Evolutionary conservation across 306 rosid species (phyloP), one percentile per base, ranked within the genome.

Genomic region (Heteromeles arbutifolia): DNA sequence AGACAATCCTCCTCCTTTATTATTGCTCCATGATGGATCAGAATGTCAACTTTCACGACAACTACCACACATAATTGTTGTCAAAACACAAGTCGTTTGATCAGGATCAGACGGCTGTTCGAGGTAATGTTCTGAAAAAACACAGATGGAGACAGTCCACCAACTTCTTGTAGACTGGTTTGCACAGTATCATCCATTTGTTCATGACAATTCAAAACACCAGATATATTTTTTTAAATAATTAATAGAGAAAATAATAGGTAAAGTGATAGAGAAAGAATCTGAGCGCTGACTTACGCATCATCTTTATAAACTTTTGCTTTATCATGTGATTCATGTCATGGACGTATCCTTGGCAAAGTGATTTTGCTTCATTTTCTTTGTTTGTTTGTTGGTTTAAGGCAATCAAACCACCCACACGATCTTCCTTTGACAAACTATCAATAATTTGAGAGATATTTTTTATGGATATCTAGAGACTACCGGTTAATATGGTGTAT

Each of bases 201-300:
- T 9, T 48, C 19, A 22, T 11, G 11, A 3, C 22, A 63, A 63
- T 63, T 12, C 39, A 12, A 59, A 24, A 59, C 4, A 25, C 31
- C 19, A 15, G 17, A 48, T 48, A 14, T 5, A 14, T 15, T 5
- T 48, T 48, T 48, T 48, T 2, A 65, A 13, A 69, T 0, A 24
- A 6, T 48, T 34, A 65, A 12, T 0, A 29, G 6, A 50, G 57
- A 4, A 70, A 75, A 13, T 21, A 44, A 73, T 28, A 65, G 41
- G 70, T 68, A 82, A 74, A 84, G 73, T 17, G 50, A 56, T 11
- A 67, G 44, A 28, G 57, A 34, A 75, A 79, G 91, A 83, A 85
- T 90, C 91, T 59, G 48, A 41, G 15, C 91, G 91, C 88, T 90
- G 96, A 90, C 92, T 83, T 86, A 61, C 66, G 67, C 34, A 6